Evolutionary conservation across 73 alveolate species (phyloP).

Genomic region (Tetrahymena malaccensis): DNA sequence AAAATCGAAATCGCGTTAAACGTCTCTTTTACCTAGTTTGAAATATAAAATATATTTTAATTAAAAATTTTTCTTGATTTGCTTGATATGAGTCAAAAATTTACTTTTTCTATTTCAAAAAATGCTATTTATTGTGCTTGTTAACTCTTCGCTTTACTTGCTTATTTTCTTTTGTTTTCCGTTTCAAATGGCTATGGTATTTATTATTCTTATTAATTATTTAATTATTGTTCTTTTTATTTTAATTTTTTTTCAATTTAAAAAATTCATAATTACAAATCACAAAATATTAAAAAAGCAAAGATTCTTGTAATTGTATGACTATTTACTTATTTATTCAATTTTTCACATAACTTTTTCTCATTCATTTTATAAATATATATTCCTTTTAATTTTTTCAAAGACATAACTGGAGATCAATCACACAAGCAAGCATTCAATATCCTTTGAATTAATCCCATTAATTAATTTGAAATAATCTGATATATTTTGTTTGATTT

Average conservation of each 20-base stretch:
- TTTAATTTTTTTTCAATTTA: not conserved
- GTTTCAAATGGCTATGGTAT: not conserved
- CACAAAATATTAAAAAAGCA: not conserved
- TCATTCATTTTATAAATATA: not conserved
- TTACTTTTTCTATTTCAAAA: not conserved
- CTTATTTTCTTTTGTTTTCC: not conserved
- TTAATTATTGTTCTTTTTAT: not conserved
- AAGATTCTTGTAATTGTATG: not conserved
- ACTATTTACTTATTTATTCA: too few species aligned
- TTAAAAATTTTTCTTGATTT: not conserved
- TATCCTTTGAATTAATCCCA: not conserved
- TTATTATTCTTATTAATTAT: not conserved
- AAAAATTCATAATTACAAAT: not conserved
- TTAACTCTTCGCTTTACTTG: not conserved
- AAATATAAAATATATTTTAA: not conserved
- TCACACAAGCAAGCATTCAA: not conserved
- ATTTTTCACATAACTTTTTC: not conserved
- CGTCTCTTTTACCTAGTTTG: not conserved
- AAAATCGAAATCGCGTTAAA: not conserved
- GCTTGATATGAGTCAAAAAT: not conserved
- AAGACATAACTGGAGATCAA: not conserved
- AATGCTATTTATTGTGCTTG: not conserved
- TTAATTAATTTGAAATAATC: not conserved
- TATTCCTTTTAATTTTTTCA: not conserved
- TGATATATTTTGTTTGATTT: not conserved